Conservation (phyloP, 805 yeast species). For the Cyberlindnera misumaiensis region DNA sequence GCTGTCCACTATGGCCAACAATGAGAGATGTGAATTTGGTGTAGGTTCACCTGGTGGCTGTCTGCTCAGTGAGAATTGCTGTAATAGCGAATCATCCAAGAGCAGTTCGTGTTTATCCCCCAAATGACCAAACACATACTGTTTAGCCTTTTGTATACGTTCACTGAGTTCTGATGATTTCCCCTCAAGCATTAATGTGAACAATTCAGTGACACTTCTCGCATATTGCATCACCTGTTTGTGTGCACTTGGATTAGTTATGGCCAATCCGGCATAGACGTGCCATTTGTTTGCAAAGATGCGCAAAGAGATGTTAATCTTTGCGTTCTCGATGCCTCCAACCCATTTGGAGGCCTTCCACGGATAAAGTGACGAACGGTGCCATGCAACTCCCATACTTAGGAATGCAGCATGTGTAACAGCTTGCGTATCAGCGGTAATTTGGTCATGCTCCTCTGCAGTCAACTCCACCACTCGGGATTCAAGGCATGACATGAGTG, state of each 20-base stretch:
- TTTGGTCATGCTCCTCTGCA: slow-evolving; percentile 86
- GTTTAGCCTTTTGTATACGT: slow-evolving; percentile 60
- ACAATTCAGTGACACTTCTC: slow-evolving; percentile 72
- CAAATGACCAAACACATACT: slow-evolving; percentile 69
- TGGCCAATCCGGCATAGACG: slow-evolving; percentile 95
- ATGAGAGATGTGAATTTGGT: slow-evolving; percentile 85
- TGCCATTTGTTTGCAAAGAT: slow-evolving; percentile 96
- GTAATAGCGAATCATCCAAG: slow-evolving; percentile 71
- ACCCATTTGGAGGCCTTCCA: slow-evolving; percentile 84
- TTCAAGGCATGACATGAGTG: slow-evolving; percentile 61
- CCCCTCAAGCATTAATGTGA: slow-evolving; percentile 74
- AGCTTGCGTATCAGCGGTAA: slow-evolving; percentile 98
- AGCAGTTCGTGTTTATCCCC: slow-evolving; percentile 52
- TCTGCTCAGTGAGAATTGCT: slow-evolving; percentile 68
- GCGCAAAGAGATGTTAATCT: slow-evolving; percentile 85
- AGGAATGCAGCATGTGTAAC: slow-evolving; percentile 97
- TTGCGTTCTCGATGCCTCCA: slow-evolving; percentile 95
- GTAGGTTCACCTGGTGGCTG: slow-evolving; percentile 58
- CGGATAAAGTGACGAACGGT: slow-evolving; percentile 72
- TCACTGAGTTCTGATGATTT: slow-evolving; percentile 48
- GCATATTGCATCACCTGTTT: slow-evolving; percentile 87
- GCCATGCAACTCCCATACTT: slow-evolving; percentile 98
- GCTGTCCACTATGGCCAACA: slow-evolving; percentile 87
- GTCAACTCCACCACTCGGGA: slow-evolving; percentile 72
- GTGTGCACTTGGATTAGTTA: slow-evolving; percentile 92